Evolutionary conservation across 768 basidiomycete genomes (phyloP).

Genomic region (Tulasnella sp.): DNA sequence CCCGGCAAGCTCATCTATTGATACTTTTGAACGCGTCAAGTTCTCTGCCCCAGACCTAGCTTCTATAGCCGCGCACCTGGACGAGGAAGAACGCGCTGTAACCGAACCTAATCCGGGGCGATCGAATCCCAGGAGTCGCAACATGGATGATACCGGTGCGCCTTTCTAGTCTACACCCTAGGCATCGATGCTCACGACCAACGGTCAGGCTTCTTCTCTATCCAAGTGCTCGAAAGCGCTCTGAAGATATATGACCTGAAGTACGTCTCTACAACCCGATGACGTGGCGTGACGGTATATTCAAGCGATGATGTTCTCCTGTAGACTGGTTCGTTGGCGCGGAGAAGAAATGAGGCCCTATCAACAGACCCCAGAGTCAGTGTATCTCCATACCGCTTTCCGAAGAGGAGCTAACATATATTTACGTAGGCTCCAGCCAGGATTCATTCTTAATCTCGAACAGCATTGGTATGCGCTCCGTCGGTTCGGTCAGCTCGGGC

Average conservation of each 20-base stretch:
- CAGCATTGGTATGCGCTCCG: conserved; percentile 88
- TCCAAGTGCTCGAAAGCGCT: conserved; percentile 79
- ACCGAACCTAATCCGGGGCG: conserved; percentile 30
- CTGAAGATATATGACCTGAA: conserved; percentile 73
- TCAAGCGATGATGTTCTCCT: background rate
- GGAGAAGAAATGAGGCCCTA: conserved; percentile 68
- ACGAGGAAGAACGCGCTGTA: conserved; percentile 51
- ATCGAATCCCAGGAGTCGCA: conserved; percentile 39
- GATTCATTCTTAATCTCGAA: conserved; percentile 74
- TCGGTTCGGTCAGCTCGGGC: conserved; percentile 50
- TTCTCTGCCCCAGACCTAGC: conserved; percentile 73
- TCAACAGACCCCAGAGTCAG: conserved; percentile 64
- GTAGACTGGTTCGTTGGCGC: conserved; percentile 73
- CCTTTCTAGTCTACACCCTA: background rate
- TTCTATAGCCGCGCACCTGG: conserved; percentile 55
- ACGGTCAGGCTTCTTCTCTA: conserved; percentile 70
- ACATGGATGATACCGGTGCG: conserved; percentile 87
- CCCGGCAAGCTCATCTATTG: conserved; percentile 2
- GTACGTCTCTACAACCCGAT: conserved; percentile 29
- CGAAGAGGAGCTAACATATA: conserved; percentile 12
- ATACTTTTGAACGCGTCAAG: conserved; percentile 28
- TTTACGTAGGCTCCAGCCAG: conserved; percentile 55
- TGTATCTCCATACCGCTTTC: background rate
- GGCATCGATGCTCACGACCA: background rate
- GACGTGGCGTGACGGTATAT: background rate